These are phyloP conservation scores for Acephala macrosclerotiorum DNA, from an alignment of 2,329 filamentous ascomycete species.

Conservation along the genomic window DNA sequence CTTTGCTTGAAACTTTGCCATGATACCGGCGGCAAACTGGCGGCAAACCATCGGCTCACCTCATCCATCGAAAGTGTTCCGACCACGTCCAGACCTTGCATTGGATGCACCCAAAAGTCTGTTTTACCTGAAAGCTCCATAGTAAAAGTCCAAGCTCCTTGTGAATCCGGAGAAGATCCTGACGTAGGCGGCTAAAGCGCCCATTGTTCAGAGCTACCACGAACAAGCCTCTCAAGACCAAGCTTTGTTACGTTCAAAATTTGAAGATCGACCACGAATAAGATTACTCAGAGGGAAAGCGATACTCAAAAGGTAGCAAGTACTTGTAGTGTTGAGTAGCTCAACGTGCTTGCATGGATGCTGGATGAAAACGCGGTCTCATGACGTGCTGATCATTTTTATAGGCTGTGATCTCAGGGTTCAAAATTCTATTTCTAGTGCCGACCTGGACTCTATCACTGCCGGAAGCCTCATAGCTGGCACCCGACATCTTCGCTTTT, in stretches of 20 bases:
- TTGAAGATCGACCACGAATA: not conserved
- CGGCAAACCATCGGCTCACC: not conserved
- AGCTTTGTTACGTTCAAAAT: not conserved
- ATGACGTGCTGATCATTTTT: slow-evolving; percentile 11
- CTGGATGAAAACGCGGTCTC: not conserved
- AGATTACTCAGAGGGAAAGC: not conserved
- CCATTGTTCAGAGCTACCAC: not conserved
- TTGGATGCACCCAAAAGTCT: not conserved
- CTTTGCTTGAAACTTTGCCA: not conserved
- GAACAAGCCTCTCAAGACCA: not conserved
- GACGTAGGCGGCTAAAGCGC: slow-evolving; percentile 23
- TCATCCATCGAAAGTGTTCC: not conserved
- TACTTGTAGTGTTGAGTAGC: not conserved
- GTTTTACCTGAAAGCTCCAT: slow-evolving; percentile 4
- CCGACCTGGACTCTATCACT: slow-evolving; percentile 1
- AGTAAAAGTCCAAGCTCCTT: slow-evolving; percentile 17
- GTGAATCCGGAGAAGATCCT: slow-evolving; percentile 11
- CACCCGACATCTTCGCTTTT: not conserved
- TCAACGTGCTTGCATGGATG: not conserved
- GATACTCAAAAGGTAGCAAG: not conserved
- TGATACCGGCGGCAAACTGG: slow-evolving; percentile 6
- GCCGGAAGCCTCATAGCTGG: slow-evolving; percentile 4
- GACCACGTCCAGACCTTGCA: not conserved
- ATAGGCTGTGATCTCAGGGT: not conserved
- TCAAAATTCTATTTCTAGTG: not conserved